phyloP scores from a whole-genome alignment of 2,329 filamentous ascomycete genomes.

The Aspergillus felis region DNA sequence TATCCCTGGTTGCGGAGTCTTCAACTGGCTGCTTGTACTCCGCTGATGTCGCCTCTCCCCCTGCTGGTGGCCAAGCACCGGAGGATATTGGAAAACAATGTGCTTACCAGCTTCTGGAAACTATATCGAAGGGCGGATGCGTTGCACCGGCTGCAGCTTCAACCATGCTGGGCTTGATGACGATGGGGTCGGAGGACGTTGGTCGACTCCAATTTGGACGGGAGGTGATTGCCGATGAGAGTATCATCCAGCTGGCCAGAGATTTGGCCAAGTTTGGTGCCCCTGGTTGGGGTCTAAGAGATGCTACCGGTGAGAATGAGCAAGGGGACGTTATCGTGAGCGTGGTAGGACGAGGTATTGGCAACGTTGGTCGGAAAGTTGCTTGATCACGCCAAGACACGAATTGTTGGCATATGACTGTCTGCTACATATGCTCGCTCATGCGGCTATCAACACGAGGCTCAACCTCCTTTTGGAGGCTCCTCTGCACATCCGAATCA shows the following conservation, averaged over 20 bases:
- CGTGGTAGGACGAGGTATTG: slow-evolving; percentile 87
- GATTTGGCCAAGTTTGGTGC: slow-evolving; percentile 87
- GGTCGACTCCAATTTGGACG: slow-evolving; percentile 77
- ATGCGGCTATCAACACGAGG: neutral
- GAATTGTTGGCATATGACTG: neutral
- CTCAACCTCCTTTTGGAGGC: neutral
- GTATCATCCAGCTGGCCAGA: slow-evolving; percentile 72
- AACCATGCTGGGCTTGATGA: slow-evolving; percentile 84
- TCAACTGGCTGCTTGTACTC: slow-evolving; percentile 82
- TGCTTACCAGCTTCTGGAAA: slow-evolving; percentile 83
- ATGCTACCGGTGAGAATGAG: slow-evolving; percentile 63
- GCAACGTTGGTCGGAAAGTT: slow-evolving; percentile 92
- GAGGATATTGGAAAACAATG: slow-evolving; percentile 88
- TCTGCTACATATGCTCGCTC: neutral
- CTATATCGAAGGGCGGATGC: slow-evolving; percentile 77
- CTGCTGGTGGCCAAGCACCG: slow-evolving; percentile 74
- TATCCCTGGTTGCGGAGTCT: slow-evolving; percentile 90
- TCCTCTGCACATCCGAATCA: neutral
- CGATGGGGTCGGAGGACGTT: slow-evolving; percentile 96
- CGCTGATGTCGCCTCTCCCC: slow-evolving; percentile 72
- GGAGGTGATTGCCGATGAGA: slow-evolving; percentile 76
- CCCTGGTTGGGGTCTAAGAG: slow-evolving; percentile 84
- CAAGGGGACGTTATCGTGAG: slow-evolving; percentile 74
- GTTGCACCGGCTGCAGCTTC: slow-evolving; percentile 67
- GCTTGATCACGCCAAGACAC: slow-evolving; percentile 42